Base-by-base conservation (phyloP, 345 rosid species). In the Streptanthus diversifolius region DNA sequence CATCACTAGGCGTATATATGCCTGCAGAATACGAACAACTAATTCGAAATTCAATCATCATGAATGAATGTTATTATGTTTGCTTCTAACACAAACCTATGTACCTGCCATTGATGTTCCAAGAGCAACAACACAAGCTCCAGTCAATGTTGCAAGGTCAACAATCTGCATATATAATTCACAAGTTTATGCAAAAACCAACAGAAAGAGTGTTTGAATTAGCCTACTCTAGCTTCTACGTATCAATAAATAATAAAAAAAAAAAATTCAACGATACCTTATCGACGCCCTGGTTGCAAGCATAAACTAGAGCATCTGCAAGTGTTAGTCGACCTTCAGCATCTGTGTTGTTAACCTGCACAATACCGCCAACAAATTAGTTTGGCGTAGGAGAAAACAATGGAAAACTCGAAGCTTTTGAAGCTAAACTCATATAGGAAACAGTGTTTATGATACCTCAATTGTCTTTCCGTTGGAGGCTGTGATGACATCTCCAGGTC, bases 241-340 rank as follows among this genome's bases (percentile, higher is more conserved):
- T 17, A 55, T 47, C 4, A 27, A 18, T 37, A 18, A 54, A 21
- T 27, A 8, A 25, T 55, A 24, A 21, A 7, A 25, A 64, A 24
- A 21, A 7, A 29, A 7, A 14, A 58, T 12, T 10, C 65, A 14
- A 33, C 21, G 10, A 24, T 83, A 95, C 97, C 99, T 95, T 95
- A 15, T 90, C 95, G 35, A 85, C 99, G 18, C 92, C 92, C 70
- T 86, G 96, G 77, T 91, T 91, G 75, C 99, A 95, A 51, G 96
- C 88, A 81, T 91, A 95, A 13, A 95, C 87, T 72, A 95, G 81
- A 77, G 99, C 99, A 85, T 95, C 97, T 5, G 97, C 99, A 35
- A 95, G 95, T 30, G 99, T 91, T 44, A 95, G 95, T 74, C 99
- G 82, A 69, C 99, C 99, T 82, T 95, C 99, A 29, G 97, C 97